Conservation (phyloP, 1,284 basidiomycete genomes). For the Moesziomyces sp. region DNA sequence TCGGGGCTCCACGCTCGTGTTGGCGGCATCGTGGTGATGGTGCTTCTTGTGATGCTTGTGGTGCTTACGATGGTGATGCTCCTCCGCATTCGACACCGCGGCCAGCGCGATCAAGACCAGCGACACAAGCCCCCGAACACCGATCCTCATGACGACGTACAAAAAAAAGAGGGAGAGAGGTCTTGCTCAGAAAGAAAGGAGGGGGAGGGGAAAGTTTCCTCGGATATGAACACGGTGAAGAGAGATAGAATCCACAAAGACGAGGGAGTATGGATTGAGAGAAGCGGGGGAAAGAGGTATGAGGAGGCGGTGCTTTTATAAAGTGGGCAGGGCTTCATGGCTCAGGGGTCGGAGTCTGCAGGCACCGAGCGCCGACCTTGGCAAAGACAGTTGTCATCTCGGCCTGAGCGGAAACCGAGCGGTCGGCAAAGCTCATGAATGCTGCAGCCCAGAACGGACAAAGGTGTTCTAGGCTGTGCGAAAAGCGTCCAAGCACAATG, state of each 20-base stretch:
- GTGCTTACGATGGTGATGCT: conserved; percentile 17
- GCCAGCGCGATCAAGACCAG: conserved; percentile 27
- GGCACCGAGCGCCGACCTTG: too few relatives aligned
- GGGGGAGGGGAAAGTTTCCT: not conserved
- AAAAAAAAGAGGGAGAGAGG: not conserved
- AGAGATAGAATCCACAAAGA: not conserved
- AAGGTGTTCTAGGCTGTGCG: not conserved
- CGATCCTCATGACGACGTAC: conserved; percentile 7
- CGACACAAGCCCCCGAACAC: conserved; percentile 1
- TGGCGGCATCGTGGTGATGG: not conserved
- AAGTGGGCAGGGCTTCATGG: too few relatives aligned
- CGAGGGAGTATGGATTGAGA: not conserved
- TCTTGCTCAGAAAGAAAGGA: conserved; percentile 12
- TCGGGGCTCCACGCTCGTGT: not conserved
- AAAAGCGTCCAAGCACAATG: not conserved
- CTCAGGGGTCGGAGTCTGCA: not conserved
- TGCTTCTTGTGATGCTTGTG: not conserved
- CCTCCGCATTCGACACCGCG: conserved; percentile 12
- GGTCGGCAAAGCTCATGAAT: too few relatives aligned
- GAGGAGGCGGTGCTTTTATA: not conserved
- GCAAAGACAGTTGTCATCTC: too few relatives aligned
- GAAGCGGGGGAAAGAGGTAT: not conserved
- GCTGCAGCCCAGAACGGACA: not conserved
- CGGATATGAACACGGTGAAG: not conserved
- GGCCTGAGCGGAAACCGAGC: too few relatives aligned